These are phyloP conservation scores for Ceratocystis albifundus DNA, from an alignment of 2,329 filamentous ascomycete species.

Conservation along the genomic window DNA sequence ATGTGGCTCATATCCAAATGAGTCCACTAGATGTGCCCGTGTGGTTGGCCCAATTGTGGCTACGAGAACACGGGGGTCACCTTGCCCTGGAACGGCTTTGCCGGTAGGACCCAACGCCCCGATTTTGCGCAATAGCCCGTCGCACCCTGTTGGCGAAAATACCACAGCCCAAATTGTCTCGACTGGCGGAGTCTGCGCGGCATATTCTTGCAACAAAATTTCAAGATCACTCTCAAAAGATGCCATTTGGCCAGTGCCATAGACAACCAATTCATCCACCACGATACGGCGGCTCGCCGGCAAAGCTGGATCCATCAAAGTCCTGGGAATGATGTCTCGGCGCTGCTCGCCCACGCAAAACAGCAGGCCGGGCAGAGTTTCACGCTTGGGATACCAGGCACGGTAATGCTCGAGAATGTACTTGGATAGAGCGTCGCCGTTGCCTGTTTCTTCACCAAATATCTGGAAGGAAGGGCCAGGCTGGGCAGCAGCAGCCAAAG, in stretches of 20 bases:
- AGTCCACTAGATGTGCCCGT: constrained; percentile 54
- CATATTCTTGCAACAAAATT: constrained; percentile 41
- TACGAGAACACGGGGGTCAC: constrained; percentile 43
- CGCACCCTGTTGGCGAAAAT: constrained; percentile 57
- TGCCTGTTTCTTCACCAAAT: constrained; percentile 71
- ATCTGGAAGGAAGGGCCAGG: constrained; percentile 42
- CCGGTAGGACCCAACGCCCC: constrained; percentile 38
- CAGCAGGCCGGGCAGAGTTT: constrained; percentile 51
- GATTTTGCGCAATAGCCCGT: constrained; percentile 47
- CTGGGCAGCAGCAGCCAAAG: constrained; percentile 37
- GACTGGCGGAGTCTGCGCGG: constrained; percentile 52
- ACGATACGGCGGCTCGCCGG: constrained; percentile 41
- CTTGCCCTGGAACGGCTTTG: constrained; percentile 22
- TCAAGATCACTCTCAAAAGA: constrained; percentile 62
- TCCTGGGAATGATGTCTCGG: constrained; percentile 79
- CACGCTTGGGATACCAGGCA: constrained; percentile 36
- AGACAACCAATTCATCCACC: constrained; percentile 73
- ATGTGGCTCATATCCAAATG: constrained; percentile 58
- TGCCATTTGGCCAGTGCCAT: constrained; percentile 72
- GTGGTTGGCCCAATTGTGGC: constrained; percentile 94
- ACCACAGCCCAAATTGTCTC: constrained; percentile 34
- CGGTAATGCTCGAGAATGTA: constrained; percentile 72
- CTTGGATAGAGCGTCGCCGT: constrained; percentile 64
- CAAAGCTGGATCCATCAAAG: constrained; percentile 50
- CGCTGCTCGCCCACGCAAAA: constrained; percentile 87